Conservation (phyloP, 208 protist genomes). For the Crithidia thermophila region DNA sequence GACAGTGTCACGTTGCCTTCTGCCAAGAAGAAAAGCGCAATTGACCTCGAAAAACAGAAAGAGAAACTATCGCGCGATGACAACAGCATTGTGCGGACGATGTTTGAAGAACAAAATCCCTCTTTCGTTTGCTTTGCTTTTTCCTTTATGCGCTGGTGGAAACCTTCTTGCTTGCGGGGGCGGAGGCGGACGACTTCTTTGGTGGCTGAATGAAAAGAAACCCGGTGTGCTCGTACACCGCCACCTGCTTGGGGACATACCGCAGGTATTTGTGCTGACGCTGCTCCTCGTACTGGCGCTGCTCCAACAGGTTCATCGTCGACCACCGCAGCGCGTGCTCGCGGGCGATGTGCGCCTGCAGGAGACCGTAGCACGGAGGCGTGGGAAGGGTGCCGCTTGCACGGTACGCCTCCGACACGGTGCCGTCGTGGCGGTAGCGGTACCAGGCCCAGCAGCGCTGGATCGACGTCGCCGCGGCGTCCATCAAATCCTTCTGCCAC, state of each 20-base stretch:
- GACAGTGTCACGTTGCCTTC: too few species aligned
- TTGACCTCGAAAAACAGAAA: neutral
- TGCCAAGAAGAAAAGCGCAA: too few species aligned
- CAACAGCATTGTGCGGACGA: neutral
- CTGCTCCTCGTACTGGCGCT: conserved; percentile 36
- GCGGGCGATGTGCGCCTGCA: conserved; percentile 58
- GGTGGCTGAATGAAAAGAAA: conserved; percentile 6
- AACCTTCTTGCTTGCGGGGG: too few species aligned
- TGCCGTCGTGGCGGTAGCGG: conserved; percentile 28
- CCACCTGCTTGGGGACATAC: conserved; percentile 30
- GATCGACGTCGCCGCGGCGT: conserved; percentile 67
- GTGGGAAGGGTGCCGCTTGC: conserved; percentile 15
- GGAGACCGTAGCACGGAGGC: conserved; percentile 59
- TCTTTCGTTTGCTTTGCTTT: neutral
- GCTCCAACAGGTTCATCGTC: conserved; percentile 47
- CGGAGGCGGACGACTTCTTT: neutral
- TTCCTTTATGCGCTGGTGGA: too few species aligned
- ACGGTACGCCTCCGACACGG: conserved; percentile 17
- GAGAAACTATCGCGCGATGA: neutral
- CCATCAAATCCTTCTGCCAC: conserved; percentile 70
- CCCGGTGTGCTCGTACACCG: conserved; percentile 15
- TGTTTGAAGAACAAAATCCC: neutral
- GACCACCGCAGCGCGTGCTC: conserved; percentile 43
- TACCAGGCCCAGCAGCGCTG: conserved; percentile 79
- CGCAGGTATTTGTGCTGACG: conserved; percentile 30